Evolutionary conservation across 1,284 basidiomycete genomes (phyloP), one percentile per base, ranked within the genome.

Genomic region (Macrocystidia cucumis): DNA sequence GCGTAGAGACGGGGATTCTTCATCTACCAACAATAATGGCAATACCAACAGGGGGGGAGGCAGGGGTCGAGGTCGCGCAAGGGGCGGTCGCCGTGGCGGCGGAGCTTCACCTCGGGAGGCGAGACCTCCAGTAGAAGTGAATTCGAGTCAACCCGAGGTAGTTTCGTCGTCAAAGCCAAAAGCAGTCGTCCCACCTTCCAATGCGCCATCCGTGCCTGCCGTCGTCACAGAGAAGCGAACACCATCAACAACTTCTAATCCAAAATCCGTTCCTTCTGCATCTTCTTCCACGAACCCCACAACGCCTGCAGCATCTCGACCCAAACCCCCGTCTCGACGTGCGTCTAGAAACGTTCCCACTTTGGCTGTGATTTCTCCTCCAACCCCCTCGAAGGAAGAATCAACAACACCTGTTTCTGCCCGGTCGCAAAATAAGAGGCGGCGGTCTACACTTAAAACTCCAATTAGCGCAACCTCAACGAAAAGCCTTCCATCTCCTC

Each of bases 361-460:
- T 6, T 45, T 60, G 14, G 55, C 59, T 7, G 44, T 45, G 9
- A 44, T n/a, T n/a, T n/a, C 50, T 19, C 50, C 43, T 35, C 30
- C 41, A 19, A 41, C 54, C 32, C 55, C 59, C 16, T 44, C 51
- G 25, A 37, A 52, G 8, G 50, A 59, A 29, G 35, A 46, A 14
- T 41, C 60, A 24, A 48, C 54, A 14, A 50, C 58, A 19, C 50
- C 58, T 20, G 50, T 59, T 3, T 47, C 63, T 7, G 48, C 65
- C 34, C 61, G 60, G 30, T 47, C 64, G 17, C 39, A 60, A 14
- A 59, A 60, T 41, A 62, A 61, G 35, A 60, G 64, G 32, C 60
- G 57, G 39, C 64, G 65, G 24, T 57, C 65, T 40, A 46, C 55
- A 19, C 44, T 49, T 38, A 60, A 57, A 37, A 39, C 43, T 12